Conservation (phyloP, 495 filamentous ascomycete species). For the Talaromyces wortmannii region DNA sequence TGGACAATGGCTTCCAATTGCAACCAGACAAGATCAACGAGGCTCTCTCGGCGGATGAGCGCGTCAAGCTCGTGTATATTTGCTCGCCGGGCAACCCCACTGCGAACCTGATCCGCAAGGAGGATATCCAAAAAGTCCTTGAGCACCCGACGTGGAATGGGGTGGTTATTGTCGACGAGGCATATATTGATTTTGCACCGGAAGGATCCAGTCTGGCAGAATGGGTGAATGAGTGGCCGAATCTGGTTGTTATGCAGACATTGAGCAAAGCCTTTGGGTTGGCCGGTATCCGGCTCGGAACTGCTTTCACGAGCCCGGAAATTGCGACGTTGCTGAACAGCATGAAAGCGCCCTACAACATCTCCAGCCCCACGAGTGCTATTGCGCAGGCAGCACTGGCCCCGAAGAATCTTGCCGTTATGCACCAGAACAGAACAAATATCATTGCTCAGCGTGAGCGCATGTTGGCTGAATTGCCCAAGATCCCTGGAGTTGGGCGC, state of each 20-base stretch:
- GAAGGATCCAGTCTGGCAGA: constrained; percentile 78
- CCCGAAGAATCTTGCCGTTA: constrained; percentile 56
- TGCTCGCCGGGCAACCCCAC: constrained; percentile 96
- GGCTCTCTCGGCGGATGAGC: constrained; percentile 50
- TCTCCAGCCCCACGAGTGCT: constrained; percentile 78
- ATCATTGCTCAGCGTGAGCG: constrained; percentile 73
- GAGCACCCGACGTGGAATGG: constrained; percentile 94
- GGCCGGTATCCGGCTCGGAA: constrained; percentile 79
- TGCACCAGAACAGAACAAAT: constrained; percentile 57
- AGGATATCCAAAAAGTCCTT: constrained; percentile 66
- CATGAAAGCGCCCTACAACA: constrained; percentile 93
- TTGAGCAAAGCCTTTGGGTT: constrained; percentile 93
- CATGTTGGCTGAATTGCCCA: constrained; percentile 64
- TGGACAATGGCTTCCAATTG: constrained; percentile 54
- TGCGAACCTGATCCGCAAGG: constrained; percentile 65
- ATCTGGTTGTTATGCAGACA: constrained; percentile 96
- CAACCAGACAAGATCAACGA: constrained; percentile 63
- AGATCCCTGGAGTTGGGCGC: constrained; percentile 69
- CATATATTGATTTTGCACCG: constrained; percentile 91
- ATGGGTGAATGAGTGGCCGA: constrained; percentile 90
- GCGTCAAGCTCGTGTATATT: constrained; percentile 84
- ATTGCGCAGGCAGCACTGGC: constrained; percentile 69
- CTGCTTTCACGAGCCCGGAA: constrained; percentile 62
- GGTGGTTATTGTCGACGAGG: constrained; percentile 87
- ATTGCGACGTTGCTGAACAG: constrained; percentile 74